Evolutionary conservation across 352 stramenopile species (phyloP).

Genomic region (Globisporangium spiculum): DNA sequence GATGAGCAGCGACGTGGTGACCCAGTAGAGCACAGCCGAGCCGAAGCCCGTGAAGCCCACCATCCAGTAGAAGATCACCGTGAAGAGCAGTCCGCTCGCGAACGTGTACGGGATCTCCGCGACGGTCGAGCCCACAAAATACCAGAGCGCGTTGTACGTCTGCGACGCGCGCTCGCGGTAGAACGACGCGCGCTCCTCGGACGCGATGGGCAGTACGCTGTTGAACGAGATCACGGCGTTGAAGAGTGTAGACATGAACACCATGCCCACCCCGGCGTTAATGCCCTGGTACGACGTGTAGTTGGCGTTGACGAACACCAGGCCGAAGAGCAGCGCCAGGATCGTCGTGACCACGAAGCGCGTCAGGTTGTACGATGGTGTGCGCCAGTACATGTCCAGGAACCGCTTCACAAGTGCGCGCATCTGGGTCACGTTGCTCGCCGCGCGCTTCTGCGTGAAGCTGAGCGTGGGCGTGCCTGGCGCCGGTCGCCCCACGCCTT

Average conservation of each 20-base stretch:
- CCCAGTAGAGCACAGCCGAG: conserved; percentile 19
- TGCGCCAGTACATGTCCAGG: conserved; percentile 1
- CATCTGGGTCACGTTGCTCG: not conserved
- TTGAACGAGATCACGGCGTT: not conserved
- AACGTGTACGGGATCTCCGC: conserved; percentile 61
- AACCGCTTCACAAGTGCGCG: not conserved
- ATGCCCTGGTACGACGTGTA: not conserved
- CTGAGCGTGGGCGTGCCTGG: not conserved
- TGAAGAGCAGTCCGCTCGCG: conserved; percentile 16
- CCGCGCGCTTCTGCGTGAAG: not conserved
- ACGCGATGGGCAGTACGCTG: conserved; percentile 39
- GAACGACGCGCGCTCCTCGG: conserved; percentile 82
- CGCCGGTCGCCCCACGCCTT: not conserved
- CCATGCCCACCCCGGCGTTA: not conserved
- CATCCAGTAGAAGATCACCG: conserved; percentile 25
- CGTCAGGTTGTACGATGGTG: not conserved
- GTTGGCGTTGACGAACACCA: not conserved
- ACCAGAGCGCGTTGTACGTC: conserved; percentile 74
- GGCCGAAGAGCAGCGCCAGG: not conserved
- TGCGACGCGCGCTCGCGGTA: conserved; percentile 82
- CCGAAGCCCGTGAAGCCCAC: conserved; percentile 22
- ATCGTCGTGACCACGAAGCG: not conserved
- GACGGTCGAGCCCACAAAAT: conserved; percentile 69
- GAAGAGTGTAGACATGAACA: not conserved
- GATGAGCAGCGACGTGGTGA: conserved; percentile 13